phyloP scores from a whole-genome alignment of 2,329 filamentous ascomycete genomes.

The Neonectria sp. region DNA sequence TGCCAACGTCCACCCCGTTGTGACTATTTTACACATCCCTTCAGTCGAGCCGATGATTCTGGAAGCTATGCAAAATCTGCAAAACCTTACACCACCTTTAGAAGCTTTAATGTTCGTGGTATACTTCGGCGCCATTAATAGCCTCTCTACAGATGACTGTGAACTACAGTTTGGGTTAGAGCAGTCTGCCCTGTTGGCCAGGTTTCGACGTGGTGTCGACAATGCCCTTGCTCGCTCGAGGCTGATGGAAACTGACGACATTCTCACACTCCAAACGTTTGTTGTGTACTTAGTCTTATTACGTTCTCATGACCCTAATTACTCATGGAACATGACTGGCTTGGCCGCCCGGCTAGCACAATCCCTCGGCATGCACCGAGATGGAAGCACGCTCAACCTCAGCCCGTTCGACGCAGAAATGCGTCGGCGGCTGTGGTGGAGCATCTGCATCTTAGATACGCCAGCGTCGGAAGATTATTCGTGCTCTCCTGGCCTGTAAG shows the following conservation, averaged over 20 bases:
- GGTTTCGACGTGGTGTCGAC: conserved; percentile 18
- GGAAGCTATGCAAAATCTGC: conserved; percentile 14
- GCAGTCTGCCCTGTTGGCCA: conserved; percentile 14
- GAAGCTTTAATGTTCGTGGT: conserved; percentile 24
- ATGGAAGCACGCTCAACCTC: conserved; percentile 24
- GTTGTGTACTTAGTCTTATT: conserved; percentile 22
- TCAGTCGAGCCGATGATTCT: conserved; percentile 22
- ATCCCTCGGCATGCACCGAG: conserved; percentile 26
- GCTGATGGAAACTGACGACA: conserved; percentile 24
- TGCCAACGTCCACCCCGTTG: conserved; percentile 25
- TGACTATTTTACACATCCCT: conserved; percentile 23
- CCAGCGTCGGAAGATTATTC: conserved; percentile 26
- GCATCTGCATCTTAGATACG: conserved; percentile 27
- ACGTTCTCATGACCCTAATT: conserved; percentile 22
- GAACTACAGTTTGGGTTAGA: conserved; percentile 9
- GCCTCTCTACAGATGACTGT: conserved; percentile 17
- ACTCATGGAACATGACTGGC: conserved; percentile 24
- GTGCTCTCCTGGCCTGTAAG: conserved; percentile 22
- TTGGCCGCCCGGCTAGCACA: conserved; percentile 20
- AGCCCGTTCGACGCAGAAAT: conserved; percentile 27
- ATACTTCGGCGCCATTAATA: conserved; percentile 25
- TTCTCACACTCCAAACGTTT: conserved; percentile 25
- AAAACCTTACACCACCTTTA: conserved; percentile 12
- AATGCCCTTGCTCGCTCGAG: conserved; percentile 20
- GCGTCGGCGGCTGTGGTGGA: conserved; percentile 28